These are phyloP conservation scores for Suillus variegatus DNA, from an alignment of 768 basidiomycete species.

Conservation along the genomic window DNA sequence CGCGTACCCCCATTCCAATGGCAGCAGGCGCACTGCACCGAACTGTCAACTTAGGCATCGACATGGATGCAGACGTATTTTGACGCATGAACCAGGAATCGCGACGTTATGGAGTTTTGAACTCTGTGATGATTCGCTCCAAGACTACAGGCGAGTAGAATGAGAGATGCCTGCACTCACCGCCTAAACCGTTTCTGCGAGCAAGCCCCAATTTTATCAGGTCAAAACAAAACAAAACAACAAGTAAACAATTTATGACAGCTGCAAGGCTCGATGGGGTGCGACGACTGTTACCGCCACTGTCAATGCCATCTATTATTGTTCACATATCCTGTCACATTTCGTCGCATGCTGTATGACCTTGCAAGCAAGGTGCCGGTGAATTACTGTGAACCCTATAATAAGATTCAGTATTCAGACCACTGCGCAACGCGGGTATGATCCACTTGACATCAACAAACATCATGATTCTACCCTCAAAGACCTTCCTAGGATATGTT, in stretches of 20 bases:
- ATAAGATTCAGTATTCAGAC: no score
- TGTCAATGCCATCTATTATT: no score
- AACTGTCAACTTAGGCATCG: constrained; percentile 5
- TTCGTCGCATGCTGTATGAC: no score
- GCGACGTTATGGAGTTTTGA: neutral
- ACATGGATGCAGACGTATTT: neutral
- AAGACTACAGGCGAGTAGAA: no score
- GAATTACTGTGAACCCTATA: no score
- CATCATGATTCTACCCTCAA: neutral
- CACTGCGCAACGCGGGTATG: no score
- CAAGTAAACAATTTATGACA: neutral
- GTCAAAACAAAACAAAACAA: neutral
- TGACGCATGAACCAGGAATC: neutral
- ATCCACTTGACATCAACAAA: neutral
- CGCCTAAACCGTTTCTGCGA: no score
- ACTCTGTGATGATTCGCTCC: neutral
- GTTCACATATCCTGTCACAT: no score
- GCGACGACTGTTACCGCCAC: no score
- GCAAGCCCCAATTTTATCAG: neutral
- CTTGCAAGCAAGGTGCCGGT: no score
- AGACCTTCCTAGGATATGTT: neutral
- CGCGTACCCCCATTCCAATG: constrained; percentile 33
- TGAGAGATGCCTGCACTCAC: no score
- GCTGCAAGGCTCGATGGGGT: no score
- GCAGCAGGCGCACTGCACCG: neutral